phyloP scores from a whole-genome alignment of 352 stramenopile genomes.

The Phytophthora hibernalis region DNA sequence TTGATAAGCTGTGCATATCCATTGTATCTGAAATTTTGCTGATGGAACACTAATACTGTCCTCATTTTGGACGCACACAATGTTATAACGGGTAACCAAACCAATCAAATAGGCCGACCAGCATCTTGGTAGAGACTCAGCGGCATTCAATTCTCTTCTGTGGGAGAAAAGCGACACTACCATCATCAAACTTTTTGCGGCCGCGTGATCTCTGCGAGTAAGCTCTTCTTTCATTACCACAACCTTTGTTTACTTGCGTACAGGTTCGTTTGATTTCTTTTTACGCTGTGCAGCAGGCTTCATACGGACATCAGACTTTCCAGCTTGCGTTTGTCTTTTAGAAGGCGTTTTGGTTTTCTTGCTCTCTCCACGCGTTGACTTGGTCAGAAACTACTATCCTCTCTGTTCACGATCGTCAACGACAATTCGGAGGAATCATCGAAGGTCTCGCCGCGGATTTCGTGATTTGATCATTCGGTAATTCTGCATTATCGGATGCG shows the following conservation, averaged over 20 bases:
- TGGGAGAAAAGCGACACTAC: not conserved
- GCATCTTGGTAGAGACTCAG: not conserved
- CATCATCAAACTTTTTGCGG: not conserved
- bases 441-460: too few relatives aligned
- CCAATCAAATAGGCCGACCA: not conserved
- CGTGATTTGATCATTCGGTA: too few relatives aligned
- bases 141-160: slow-evolving; percentile 2
- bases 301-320: too few relatives aligned
- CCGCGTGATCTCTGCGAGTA: not conserved
- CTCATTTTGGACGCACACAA: not conserved
- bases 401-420: too few relatives aligned
- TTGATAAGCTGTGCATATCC: not conserved
- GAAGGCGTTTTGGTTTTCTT: too few relatives aligned
- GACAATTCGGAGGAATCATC: too few relatives aligned
- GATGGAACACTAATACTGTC: not conserved
- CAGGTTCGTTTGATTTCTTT: too few relatives aligned
- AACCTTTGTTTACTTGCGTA: not conserved
- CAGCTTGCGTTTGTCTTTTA: too few relatives aligned
- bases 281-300: too few relatives aligned
- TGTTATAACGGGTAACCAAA: slow-evolving; percentile 1
- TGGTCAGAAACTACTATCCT: too few relatives aligned
- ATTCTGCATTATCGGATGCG: too few relatives aligned
- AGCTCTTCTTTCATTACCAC: not conserved
- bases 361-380: too few relatives aligned
- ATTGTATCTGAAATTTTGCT: not conserved